Base-by-base conservation (phyloP, 352 stramenopile species). In the Phytophthora quininea region DNA sequence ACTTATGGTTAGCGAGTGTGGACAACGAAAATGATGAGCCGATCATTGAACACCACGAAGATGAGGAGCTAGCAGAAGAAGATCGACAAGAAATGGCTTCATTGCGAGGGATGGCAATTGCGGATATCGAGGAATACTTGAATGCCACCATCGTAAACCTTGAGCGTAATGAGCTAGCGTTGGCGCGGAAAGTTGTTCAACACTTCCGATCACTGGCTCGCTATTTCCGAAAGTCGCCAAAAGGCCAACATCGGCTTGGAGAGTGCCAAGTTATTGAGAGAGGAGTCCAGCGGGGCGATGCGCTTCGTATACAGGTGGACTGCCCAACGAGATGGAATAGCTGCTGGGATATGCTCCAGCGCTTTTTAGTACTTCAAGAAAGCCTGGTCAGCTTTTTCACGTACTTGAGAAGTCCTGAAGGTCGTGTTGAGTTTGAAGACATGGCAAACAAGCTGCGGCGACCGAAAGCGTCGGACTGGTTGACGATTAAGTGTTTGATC, bases 211-310 rank as follows among this genome's bases (percentile, higher is more conserved):
- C 63, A 12, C 33, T 65, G 14, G 56, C 63, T 11, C 19, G 9
- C 1, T 66, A 71, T 38, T 71, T 71, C 10, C 40, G 56, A 49
- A 71, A 66, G 14, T 66, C 63, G 2, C 50, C 50, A 3, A 71
- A 71, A 30, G 63, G 40, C 1, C 30, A 63, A 9, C 40, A 62
- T 46, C 52, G 60, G 10, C 53, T 62, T 14, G 27, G 1, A 2
- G 31, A 29, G 11, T 37, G 7, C 10, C 59, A 67, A 2, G 24
- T 59, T 35, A 59, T 11, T 6, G 35, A 40, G 10, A 6, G 35
- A 11, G 35, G 35, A 40, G 35, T 11, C 6, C 35, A 40, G 19
- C 19, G 19, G 19, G 19, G 19, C 35, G 10, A 40, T 40, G 6
- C 35, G 35, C 19, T 24, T 40, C 35, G 35, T 40, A 11, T 11